Evolutionary conservation across 805 yeast species (phyloP).

Genomic region (Maudiozyma pseudohumilis): DNA sequence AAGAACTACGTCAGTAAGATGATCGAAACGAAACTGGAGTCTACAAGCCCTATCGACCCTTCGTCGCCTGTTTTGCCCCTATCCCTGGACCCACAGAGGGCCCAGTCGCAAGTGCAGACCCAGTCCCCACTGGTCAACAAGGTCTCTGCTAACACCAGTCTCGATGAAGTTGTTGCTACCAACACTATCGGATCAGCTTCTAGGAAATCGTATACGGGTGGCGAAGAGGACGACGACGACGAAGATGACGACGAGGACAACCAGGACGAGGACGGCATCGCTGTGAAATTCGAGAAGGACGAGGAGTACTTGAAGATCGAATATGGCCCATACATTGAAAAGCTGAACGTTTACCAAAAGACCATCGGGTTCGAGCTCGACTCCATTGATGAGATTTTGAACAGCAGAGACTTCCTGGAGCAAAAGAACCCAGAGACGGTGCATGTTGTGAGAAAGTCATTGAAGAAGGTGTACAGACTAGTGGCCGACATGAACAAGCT

Average conservation of each 20-base stretch:
- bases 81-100: not conserved
- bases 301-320: slow-evolving; percentile 25
- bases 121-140: not conserved
- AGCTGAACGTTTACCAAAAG: slow-evolving; percentile 40
- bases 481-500: slow-evolving; percentile 23
- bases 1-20: slow-evolving; percentile 24
- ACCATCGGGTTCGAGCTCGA: slow-evolving; percentile 39
- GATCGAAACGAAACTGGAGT: slow-evolving; percentile 19
- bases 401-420: slow-evolving; percentile 5
- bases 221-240: no score
- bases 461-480: slow-evolving; percentile 18
- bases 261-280: slow-evolving; percentile 18
- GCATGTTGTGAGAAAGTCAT: slow-evolving; percentile 20
- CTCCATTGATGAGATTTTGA: slow-evolving; percentile 39
- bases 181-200: slow-evolving; percentile 19
- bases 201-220: slow-evolving; percentile 32
- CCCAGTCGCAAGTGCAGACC: not conserved
- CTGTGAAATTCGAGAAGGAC: slow-evolving; percentile 18
- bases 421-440: slow-evolving; percentile 16
- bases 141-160: not conserved
- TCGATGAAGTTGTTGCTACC: not conserved
- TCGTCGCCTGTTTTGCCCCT: not conserved
- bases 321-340: slow-evolving; percentile 36
- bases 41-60: slow-evolving; percentile 8
- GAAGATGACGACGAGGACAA: slow-evolving; percentile 23